Base-by-base conservation (phyloP, 176 grass and related monocot genomes). In the Cenchrus fungigraminus region DNA sequence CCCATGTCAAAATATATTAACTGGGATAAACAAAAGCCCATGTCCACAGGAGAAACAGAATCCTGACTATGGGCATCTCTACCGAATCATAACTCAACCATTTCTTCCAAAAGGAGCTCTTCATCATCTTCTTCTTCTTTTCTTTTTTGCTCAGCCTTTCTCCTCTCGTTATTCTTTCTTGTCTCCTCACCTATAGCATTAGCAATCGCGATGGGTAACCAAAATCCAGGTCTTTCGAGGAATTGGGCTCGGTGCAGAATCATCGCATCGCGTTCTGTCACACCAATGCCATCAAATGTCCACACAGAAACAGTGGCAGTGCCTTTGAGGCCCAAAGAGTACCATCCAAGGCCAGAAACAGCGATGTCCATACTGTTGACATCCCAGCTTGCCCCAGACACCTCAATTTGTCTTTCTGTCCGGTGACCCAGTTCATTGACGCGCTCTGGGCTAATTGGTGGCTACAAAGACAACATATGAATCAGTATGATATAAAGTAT, bases 291-390 rank as follows among this genome's bases (percentile, higher is more conserved):
- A 34, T 95, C 77, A 12, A 94, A 95, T 49, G 93, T 95, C 89
- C 91, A 93, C 57, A 98, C 49, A 4, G 83, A 78, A 34, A 98
- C 25, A 70, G 76, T 90, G 29, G 93, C 96, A 47, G 83, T 73
- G 17, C 93, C 96, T 66, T 95, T 98, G 17, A 98, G 83, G 37
- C 96, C 96, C 73, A 98, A 79, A 28, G 87, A 95, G 80, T 88
- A 98, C 93, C 96, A 98, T 65, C 93, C 96, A 34, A 92, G 56
- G 14, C 96, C 96, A 12, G 91, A 91, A 87, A 87, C 87, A 74
- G 91, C 74, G 60, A 98, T 92, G 58, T 98, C 96, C 46, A 81
- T 52, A 84, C 83, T 92, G 68, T 92, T 98, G 25, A 87, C 73
- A 20, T 98, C 96, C 96, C 96, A 98, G 70, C 91, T 98, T 42